Conservation (phyloP, 169 alveolate genomes). For the Theileria sp. region DNA sequence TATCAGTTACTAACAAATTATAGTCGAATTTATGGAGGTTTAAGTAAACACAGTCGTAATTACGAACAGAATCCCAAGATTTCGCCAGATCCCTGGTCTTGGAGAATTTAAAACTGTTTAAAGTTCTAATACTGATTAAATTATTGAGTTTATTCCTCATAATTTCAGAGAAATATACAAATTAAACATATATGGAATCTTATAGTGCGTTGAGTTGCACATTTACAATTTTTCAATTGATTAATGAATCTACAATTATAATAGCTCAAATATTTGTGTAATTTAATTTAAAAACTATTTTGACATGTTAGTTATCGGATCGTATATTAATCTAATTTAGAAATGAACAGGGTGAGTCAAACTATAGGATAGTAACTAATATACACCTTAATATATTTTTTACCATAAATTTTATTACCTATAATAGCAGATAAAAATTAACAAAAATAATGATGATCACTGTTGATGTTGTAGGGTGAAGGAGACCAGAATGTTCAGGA, state of each 20-base stretch:
- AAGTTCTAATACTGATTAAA: not conserved
- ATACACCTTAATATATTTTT: not conserved
- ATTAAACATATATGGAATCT: not conserved
- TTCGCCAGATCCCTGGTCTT: not conserved
- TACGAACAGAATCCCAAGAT: not conserved
- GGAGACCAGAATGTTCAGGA: slow-evolving; percentile 17
- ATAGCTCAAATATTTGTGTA: not conserved
- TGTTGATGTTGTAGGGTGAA: not conserved
- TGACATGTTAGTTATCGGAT: not conserved
- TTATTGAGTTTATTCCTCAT: not conserved
- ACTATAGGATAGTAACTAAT: not conserved
- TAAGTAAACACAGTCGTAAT: not conserved
- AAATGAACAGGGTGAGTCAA: not conserved
- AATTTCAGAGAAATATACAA: not conserved
- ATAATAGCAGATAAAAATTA: not conserved
- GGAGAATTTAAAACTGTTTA: not conserved
- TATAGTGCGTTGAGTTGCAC: not conserved
- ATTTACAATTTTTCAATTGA: not conserved
- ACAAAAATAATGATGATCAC: not conserved
- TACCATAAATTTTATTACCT: not conserved
- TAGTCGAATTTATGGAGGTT: not conserved
- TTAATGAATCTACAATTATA: not conserved
- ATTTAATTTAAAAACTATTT: no score
- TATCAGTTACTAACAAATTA: not conserved
- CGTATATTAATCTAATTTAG: not conserved